Base-by-base conservation (phyloP, 768 basidiomycete genomes). In the Daedaleopsis nitida region DNA sequence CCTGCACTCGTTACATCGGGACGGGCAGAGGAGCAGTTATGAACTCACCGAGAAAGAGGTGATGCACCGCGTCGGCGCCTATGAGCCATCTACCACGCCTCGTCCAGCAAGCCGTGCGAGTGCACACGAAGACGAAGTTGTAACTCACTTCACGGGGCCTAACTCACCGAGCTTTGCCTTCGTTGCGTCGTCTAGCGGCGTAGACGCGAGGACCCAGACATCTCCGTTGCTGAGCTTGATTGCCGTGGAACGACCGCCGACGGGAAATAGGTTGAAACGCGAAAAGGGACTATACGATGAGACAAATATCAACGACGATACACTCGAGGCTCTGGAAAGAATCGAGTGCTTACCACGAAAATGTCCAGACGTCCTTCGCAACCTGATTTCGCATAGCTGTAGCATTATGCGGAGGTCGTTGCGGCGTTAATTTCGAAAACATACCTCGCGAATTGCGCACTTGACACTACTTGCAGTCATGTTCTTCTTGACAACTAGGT, bases 161-260 rank as follows among this genome's bases (percentile, higher is more conserved):
- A 94, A 74, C 24, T 80, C 77, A 49, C 84, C 78, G 11, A 93
- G 72, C 48, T 82, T 86, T 5, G 73, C 60, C 69, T 87, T 87
- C 3, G 92, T 93, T 27, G 85, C 84, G 3, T 76, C 75, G 39
- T 84, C 82, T 55, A 92, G 75, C 0, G 90, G 88, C 8, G 88
- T 88, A 1, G 91, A 93, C 0, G 91, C 92, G n/a, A 93, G 77
- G 13, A 95, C 79, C 85, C 91, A 95, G 27, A 95, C 86, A 13
- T 83, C 86, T 39, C 88, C 86, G 52, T 82, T 80, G 42, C 74
- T 74, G 23, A 95, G 78, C 73, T 81, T 84, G 66, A 96, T 78
- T 0, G 92, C 94, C 0, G 93, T 96, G 9, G 91, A 87, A 48
- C 94, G 79, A 19, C 93, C 92, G 1, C 94, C 94, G 32, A 94